Percentiles rank a stretch among this genome's conserved stretches.
These are phyloP conservation scores for Starmera dryadoides DNA, from an alignment of 805 yeast species.

Conservation along the genomic window DNA sequence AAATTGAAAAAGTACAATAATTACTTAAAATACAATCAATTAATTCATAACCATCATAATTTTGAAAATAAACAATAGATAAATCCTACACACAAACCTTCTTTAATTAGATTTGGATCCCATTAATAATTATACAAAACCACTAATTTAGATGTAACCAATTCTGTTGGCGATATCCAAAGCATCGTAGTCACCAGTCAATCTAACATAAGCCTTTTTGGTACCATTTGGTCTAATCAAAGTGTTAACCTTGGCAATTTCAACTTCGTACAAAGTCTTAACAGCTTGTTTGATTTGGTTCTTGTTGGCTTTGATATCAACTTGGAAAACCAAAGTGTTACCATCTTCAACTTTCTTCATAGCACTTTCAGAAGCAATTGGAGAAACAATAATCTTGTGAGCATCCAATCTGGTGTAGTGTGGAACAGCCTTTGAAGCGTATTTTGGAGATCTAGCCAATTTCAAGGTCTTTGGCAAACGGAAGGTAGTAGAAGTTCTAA, in stretches of 20 bases:
- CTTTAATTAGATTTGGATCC: neutral
- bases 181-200: conserved; percentile 99
- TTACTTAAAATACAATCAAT: no score
- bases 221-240: conserved; percentile 98
- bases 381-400: conserved; percentile 88
- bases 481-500: conserved; percentile 93
- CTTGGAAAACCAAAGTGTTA: conserved; percentile 98
- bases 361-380: conserved; percentile 97
- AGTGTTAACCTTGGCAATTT: conserved; percentile 90
- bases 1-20: no score
- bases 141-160: conserved; percentile 80
- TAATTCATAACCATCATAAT: no score
- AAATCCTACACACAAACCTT: no score
- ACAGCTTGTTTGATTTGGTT: conserved; percentile 97
- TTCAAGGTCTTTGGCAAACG: conserved; percentile 95
- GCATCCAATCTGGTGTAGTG: conserved; percentile 96
- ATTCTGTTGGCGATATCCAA: conserved; percentile 99
- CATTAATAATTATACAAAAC: neutral
- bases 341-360: conserved; percentile 99
- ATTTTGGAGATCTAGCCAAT: conserved; percentile 90
- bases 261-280: conserved; percentile 97
- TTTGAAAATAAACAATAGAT: no score
- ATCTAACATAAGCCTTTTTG: conserved; percentile 99
- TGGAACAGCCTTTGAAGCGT: conserved; percentile 93
- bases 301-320: conserved; percentile 95